Conservation (phyloP, 148 eudicot genomes). For the Amaranthus palmeri region DNA sequence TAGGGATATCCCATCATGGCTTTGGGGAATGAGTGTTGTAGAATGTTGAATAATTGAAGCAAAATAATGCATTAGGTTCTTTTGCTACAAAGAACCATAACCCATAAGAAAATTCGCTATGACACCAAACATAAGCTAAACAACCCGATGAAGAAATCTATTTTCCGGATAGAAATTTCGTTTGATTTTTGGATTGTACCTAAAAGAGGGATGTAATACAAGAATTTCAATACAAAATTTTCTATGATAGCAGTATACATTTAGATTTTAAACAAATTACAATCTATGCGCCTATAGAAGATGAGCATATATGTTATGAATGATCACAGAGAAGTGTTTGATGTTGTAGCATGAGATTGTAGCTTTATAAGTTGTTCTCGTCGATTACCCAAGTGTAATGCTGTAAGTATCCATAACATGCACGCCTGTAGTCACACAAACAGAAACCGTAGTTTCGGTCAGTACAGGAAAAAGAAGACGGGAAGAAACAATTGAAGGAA, state of each 20-base stretch:
- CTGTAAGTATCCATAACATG: constrained; percentile 61
- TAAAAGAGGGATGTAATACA: neutral
- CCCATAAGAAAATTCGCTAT: no score
- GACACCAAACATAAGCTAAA: no score
- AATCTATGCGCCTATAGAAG: constrained; percentile 11
- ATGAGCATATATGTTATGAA: neutral
- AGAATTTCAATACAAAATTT: neutral
- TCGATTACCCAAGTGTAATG: constrained; percentile 61
- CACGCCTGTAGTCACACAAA: constrained; percentile 50
- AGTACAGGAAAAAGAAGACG: constrained; percentile 1
- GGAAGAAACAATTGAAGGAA: neutral
- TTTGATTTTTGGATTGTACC: neutral
- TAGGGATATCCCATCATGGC: no score
- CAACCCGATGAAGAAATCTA: no score
- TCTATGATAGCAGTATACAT: neutral
- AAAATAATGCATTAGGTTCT: no score
- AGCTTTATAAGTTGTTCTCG: constrained; percentile 57
- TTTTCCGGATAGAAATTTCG: no score
- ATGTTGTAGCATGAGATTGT: constrained; percentile 10
- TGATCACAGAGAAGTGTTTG: neutral
- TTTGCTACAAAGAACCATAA: no score
- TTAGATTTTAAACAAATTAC: neutral
- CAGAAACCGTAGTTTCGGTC: neutral
- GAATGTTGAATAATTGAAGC: no score
- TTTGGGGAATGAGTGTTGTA: no score